Base-by-base conservation (phyloP, 2,329 filamentous ascomycete genomes). In the Alternaria longipes region DNA sequence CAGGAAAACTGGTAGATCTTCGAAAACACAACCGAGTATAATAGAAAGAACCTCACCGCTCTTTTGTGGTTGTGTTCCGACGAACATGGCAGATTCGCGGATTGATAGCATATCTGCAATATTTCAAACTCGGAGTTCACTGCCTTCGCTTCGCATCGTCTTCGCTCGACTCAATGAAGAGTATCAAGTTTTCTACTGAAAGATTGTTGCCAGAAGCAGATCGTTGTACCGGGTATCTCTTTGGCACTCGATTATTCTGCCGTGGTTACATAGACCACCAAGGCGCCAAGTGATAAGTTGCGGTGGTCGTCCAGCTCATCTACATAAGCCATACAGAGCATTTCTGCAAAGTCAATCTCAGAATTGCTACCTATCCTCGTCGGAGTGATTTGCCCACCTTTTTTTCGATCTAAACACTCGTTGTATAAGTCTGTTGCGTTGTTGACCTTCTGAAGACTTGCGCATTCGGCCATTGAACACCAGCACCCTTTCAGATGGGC, bases 1-100 rank as follows among this genome's bases (percentile, higher is more conserved):
- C 20, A 6, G 5, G 9, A 34, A 4, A 36, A 8, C 30, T 24
- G 1, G 12, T 8, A 24, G 4, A 36, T 7, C 12, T 3, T 5
- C 14, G 4, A 14, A 5, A 4, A 11, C 9, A 11, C 4, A 8
- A 1, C 1, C 9, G 4, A 22, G 1, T 20, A 16, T 1, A 18
- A 20, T 49, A 18, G 16, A 16, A 1, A 5, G 14, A 0, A 8
- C 2, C 8, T 24, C 14, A 0, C 4, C 12, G 30, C 28, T 5
- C 8, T n/a, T n/a, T 16, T 12, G 11, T 24, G 8, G 46, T 36
- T 22, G 30, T 11, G 8, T 11, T 24, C 14, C 12, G 11, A 9
- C n/a, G 14, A 4, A 11, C 11, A 4, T 11, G 12, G 9, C 18
- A 36, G 4, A 1, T 12, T 36, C 6, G 14, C 36, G 8, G 18